These are phyloP conservation scores for Elongisporangium senticosum DNA, from an alignment of 352 stramenopile genomes.

Conservation along the genomic window DNA sequence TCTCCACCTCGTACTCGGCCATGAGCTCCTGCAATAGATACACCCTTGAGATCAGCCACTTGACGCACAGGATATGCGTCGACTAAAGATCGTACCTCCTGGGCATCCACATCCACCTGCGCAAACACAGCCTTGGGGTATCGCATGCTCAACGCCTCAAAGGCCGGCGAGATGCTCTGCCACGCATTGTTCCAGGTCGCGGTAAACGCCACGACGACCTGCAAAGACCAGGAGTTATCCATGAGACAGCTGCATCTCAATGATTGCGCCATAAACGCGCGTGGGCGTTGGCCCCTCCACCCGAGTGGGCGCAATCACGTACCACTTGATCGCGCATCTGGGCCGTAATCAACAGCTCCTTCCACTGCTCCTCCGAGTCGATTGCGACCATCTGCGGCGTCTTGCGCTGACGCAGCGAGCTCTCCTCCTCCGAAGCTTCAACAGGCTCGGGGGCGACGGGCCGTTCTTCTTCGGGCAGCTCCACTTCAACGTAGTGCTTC, in stretches of 20 bases:
- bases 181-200: slow-evolving; percentile 84
- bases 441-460: slow-evolving; percentile 14
- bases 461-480: slow-evolving; percentile 61
- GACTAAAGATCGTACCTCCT: slow-evolving; percentile 28
- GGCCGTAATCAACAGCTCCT: slow-evolving; percentile 39
- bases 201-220: slow-evolving; percentile 84
- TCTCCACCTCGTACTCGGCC: slow-evolving; percentile 57
- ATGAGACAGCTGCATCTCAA: slow-evolving; percentile 1
- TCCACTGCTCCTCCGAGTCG: slow-evolving; percentile 48
- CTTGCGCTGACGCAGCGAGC: slow-evolving; percentile 53
- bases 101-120: slow-evolving; percentile 76
- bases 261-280: not conserved
- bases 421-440: slow-evolving; percentile 5
- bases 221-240: slow-evolving; percentile 1
- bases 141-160: slow-evolving; percentile 59
- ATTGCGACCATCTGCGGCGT: slow-evolving; percentile 30
- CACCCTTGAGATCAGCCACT: not conserved
- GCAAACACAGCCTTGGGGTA: slow-evolving; percentile 51
- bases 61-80: slow-evolving; percentile 1
- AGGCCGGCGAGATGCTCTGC: slow-evolving; percentile 70
- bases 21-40: slow-evolving; percentile 39
- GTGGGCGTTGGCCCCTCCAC: not conserved
- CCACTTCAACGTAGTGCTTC: slow-evolving; percentile 77
- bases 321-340: slow-evolving; percentile 38
- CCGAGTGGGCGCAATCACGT: slow-evolving; percentile 6